These are phyloP conservation scores for Candida yuanshanica DNA, from an alignment of 805 yeast species.

Conservation along the genomic window DNA sequence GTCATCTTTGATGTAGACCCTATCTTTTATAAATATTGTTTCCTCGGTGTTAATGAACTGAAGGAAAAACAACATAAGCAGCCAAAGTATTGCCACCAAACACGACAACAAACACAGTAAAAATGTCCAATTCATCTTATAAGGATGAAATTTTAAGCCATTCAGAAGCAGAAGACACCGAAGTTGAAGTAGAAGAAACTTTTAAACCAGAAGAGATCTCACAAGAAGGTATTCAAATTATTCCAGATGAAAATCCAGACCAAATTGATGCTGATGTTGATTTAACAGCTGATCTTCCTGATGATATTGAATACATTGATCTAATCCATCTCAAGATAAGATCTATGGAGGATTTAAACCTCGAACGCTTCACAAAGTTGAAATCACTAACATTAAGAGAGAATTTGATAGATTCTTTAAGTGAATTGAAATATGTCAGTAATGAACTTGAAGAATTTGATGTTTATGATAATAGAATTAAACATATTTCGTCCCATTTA, in stretches of 20 bases:
- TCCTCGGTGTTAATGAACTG: too few relatives aligned
- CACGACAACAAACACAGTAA: neutral
- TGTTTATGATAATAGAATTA: slow-evolving; percentile 85
- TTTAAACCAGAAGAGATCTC: neutral
- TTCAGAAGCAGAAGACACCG: slow-evolving; percentile 21
- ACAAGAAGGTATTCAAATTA: slow-evolving; percentile 11
- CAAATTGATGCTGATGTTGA: slow-evolving; percentile 65
- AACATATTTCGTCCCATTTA: slow-evolving; percentile 72
- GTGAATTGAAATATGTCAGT: slow-evolving; percentile 59
- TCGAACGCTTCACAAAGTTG: slow-evolving; percentile 51
- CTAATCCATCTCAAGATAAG: slow-evolving; percentile 65
- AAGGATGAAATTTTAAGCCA: slow-evolving; percentile 9
- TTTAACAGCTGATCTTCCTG: slow-evolving; percentile 45
- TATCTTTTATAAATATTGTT: too few relatives aligned
- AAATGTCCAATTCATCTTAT: neutral
- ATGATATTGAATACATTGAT: slow-evolving; percentile 57
- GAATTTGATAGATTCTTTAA: slow-evolving; percentile 70
- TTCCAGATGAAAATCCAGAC: slow-evolving; percentile 37
- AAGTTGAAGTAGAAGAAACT: slow-evolving; percentile 12
- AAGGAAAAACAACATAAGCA: too few relatives aligned
- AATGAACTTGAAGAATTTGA: slow-evolving; percentile 70
- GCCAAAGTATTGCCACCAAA: neutral
- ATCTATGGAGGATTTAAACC: slow-evolving; percentile 54
- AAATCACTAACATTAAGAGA: slow-evolving; percentile 72
- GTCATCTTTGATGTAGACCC: too few relatives aligned